Evolutionary conservation across 495 filamentous ascomycete species (phyloP), one percentile per base, ranked within the genome.

Genomic region (Apiosordaria backusii): DNA sequence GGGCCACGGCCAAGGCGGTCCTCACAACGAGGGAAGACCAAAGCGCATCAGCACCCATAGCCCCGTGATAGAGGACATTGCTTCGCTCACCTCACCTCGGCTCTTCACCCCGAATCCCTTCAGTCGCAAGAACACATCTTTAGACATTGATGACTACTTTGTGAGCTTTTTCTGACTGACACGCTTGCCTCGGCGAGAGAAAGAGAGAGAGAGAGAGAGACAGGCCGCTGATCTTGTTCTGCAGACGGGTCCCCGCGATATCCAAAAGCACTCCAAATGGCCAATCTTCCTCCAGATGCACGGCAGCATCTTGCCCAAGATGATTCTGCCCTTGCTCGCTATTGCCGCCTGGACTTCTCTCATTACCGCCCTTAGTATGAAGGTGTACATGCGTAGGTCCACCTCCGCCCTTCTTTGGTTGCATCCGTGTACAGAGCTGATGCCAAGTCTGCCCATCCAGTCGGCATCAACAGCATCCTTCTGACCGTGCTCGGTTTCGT

Each of bases 401-500:
- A n/a, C 27, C 62, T n/a, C 45, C n/a, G 7, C 29, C n/a, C 18
- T 10, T 40, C 13, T 29, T 22, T 45, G 5, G 22, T 50, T 19
- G n/a, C 1, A 0, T 21, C 16, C 55, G 4, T 1, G 19, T 24
- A n/a, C 13, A 27, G 23, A n/a, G 22, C 5, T 35, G 4, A n/a
- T 19, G 29, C 35, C 55, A 61, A 1, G 26, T 59, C 26, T 23
- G 4, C 5, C 23, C 45, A 10, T 18, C 40, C 53, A 80, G 77
- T 91, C 2, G 83, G 83, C 22, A 87, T 95, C 25, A 83, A 85
- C 67, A 86, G 82, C 23, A 83, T 93, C 62, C 82, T 97, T 9
- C 84, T 97, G 40, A 96, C 91, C 16, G 88, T 96, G 13, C 86
- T 91, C 26, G 92, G 92, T 88, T 95, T 97, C 81, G 91, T 96